A percentile compares a stretch with the other conserved stretches of the same genome.
Evolutionary conservation across 768 basidiomycete genomes (phyloP).

Genomic region (Myochromella boudieri): DNA sequence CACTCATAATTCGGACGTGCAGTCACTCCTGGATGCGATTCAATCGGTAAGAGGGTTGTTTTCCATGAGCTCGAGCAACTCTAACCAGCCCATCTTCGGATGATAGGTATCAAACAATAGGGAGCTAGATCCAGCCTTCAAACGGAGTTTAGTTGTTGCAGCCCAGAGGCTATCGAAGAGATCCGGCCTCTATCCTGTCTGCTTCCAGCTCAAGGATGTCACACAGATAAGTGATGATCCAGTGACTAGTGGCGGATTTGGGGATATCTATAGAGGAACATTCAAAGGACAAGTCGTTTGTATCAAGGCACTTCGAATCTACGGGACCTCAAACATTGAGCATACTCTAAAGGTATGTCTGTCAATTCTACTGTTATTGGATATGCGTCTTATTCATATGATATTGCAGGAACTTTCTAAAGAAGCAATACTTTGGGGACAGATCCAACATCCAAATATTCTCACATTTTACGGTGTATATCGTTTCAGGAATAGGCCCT

Average conservation of each 20-base stretch:
- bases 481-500: slow-evolving; percentile 16
- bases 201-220: background rate
- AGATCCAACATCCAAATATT: slow-evolving; percentile 27
- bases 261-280: background rate
- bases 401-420: slow-evolving; percentile 2
- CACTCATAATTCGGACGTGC: background rate
- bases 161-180: background rate
- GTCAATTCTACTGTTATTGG: background rate
- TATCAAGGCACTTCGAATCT: background rate
- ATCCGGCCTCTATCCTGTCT: background rate
- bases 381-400: background rate
- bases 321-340: background rate
- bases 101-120: slow-evolving; percentile 1
- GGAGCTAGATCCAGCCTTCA: background rate
- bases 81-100: background rate
- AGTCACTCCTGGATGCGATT: slow-evolving; percentile 1
- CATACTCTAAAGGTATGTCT: background rate
- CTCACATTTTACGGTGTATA: slow-evolving; percentile 28
- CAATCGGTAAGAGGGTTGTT: background rate
- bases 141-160: background rate
- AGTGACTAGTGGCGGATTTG: background rate
- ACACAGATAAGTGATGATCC: background rate
- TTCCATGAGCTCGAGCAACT: no score
- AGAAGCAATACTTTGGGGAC: slow-evolving; percentile 23
- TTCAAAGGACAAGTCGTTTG: slow-evolving; percentile 1